phyloP scores from a whole-genome alignment of 202 grass and related monocot species.

The Zoysia matrella region DNA sequence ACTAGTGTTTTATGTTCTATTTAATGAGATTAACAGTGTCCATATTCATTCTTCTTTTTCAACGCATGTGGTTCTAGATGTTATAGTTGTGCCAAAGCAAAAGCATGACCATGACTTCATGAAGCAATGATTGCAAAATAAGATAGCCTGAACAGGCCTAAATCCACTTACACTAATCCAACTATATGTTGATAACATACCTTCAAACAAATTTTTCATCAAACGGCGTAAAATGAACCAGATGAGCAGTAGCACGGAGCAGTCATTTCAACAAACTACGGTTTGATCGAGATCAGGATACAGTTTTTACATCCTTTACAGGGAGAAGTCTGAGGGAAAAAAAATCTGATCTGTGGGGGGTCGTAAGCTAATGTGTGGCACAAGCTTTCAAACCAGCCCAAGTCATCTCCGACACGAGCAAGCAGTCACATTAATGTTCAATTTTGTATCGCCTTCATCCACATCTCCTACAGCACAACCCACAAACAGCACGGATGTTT shows the following conservation, averaged over 20 bases:
- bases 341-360: constrained; percentile 39
- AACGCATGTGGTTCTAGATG: not conserved
- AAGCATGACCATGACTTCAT: not conserved
- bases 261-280: constrained; percentile 52
- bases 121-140: not conserved
- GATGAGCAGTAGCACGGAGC: not conserved
- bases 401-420: constrained; percentile 34
- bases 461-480: constrained; percentile 44
- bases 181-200: not conserved
- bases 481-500: constrained; percentile 45
- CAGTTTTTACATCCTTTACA: constrained; percentile 56
- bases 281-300: constrained; percentile 32
- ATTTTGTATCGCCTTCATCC: constrained; percentile 36
- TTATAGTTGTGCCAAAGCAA: not conserved
- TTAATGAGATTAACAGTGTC: too few species aligned
- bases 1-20: too few species aligned
- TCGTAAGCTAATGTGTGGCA: constrained; percentile 14
- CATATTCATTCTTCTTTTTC: not conserved
- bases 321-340: constrained; percentile 18
- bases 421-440: constrained; percentile 39
- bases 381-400: not conserved
- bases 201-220: not conserved
- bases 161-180: not conserved
- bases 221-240: not conserved
- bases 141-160: not conserved